Evolutionary conservation across 2,329 filamentous ascomycete species (phyloP).

Genomic region (Diaporthe velutina): DNA sequence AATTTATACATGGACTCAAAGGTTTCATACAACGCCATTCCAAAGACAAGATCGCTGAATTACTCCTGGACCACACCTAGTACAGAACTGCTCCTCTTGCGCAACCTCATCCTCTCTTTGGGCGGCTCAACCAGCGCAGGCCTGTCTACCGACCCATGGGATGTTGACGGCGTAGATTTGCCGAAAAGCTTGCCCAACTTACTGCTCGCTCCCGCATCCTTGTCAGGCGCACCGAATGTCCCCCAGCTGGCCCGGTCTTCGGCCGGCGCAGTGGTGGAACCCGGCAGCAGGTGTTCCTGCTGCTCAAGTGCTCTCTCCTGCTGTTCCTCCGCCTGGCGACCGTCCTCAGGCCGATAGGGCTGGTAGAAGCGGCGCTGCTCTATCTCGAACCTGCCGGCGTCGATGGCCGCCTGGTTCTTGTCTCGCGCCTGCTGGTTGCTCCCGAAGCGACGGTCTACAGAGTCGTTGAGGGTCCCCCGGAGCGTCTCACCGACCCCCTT

Average conservation of each 20-base stretch:
- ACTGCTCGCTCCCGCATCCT: background rate
- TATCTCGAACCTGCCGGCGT: constrained; percentile 21
- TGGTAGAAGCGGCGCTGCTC: constrained; percentile 22
- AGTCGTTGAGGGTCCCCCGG: constrained; percentile 10
- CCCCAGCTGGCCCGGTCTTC: constrained; percentile 14
- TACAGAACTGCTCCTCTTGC: constrained; percentile 22
- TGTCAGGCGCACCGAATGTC: background rate
- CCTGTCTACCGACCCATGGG: background rate
- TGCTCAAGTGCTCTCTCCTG: constrained; percentile 90
- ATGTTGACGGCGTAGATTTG: background rate
- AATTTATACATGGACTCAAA: background rate
- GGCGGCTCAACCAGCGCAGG: constrained; percentile 2
- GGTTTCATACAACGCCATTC: background rate
- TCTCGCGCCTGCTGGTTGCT: constrained; percentile 18
- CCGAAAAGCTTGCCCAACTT: background rate
- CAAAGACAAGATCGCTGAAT: background rate
- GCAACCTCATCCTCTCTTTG: constrained; percentile 19
- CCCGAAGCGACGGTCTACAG: constrained; percentile 17
- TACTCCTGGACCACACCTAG: constrained; percentile 27
- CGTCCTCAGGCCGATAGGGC: constrained; percentile 15
- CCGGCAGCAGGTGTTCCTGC: constrained; percentile 83
- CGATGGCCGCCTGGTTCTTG: constrained; percentile 23
- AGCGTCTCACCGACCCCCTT: constrained; percentile 24
- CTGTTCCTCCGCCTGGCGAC: background rate
- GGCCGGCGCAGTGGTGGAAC: background rate